phyloP scores from a whole-genome alignment of 805 yeast genomes.

The Ogataea neopini region DNA sequence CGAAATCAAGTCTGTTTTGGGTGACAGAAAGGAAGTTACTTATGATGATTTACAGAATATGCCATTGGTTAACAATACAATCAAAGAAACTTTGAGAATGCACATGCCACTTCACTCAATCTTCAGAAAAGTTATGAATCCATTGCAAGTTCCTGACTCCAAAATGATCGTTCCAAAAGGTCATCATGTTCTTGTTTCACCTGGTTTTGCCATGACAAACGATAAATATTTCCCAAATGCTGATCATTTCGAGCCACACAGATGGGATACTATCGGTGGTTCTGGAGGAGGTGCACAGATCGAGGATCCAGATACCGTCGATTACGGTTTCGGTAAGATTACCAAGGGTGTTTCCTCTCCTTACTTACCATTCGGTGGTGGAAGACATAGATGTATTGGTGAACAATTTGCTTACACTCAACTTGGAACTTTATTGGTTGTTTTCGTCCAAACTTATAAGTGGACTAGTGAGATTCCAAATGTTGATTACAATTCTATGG shows the following conservation, averaged over 20 bases:
- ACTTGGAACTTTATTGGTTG: conserved; percentile 78
- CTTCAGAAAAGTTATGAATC: conserved; percentile 84
- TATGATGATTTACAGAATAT: conserved; percentile 82
- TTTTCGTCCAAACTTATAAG: conserved; percentile 71
- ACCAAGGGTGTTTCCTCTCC: conserved; percentile 96
- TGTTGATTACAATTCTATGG: conserved; percentile 88
- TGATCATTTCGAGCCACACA: conserved; percentile 70
- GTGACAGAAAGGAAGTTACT: conserved; percentile 57
- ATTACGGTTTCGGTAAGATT: conserved; percentile 96
- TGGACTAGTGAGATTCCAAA: conserved; percentile 73
- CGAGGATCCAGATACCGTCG: conserved; percentile 50
- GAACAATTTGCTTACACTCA: conserved; percentile 97
- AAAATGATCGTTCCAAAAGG: conserved; percentile 82
- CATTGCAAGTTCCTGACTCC: conserved; percentile 78
- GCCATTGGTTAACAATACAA: conserved; percentile 78
- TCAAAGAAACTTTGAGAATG: conserved; percentile 92
- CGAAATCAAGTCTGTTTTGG: conserved; percentile 69
- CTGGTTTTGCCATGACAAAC: conserved; percentile 84
- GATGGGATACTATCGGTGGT: conserved; percentile 62
- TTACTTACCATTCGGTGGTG: conserved; percentile 98
- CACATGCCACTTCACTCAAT: conserved; percentile 97
- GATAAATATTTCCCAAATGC: conserved; percentile 82
- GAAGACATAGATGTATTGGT: conserved; percentile 99
- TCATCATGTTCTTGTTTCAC: conserved; percentile 87
- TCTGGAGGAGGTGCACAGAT: conserved; percentile 41